Percentiles rank a stretch among this genome's conserved stretches.
Conservation (phyloP, 148 eudicot genomes). For the Rhododendron henanense region DNA sequence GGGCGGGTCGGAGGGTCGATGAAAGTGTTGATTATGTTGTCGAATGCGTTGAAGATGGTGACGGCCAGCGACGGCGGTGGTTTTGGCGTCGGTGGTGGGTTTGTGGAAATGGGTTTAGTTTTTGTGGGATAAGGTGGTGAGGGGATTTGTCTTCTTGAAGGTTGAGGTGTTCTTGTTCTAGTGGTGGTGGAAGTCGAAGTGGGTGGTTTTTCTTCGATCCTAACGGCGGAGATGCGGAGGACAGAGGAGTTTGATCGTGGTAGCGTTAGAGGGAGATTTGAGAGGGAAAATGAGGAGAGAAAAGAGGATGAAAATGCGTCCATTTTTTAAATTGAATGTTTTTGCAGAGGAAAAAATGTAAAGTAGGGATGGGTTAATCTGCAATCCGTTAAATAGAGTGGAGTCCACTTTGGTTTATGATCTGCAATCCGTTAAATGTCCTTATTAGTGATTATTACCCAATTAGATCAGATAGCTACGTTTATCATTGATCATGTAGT, state of each 20-base stretch:
- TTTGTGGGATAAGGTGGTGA: not conserved
- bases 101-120: not conserved
- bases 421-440: no score
- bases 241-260: not conserved
- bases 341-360: no score
- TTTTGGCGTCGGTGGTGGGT: not conserved
- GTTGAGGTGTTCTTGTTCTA: not conserved
- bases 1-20: constrained; percentile 54
- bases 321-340: not conserved
- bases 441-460: no score
- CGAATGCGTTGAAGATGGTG: constrained; percentile 40
- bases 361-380: no score
- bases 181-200: not conserved
- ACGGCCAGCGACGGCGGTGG: constrained; percentile 16
- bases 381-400: no score
- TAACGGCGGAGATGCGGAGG: constrained; percentile 17
- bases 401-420: no score
- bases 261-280: constrained; percentile 7
- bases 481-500: no score
- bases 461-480: no score
- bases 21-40: constrained; percentile 44
- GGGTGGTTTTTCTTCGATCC: constrained; percentile 29
- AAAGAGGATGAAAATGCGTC: constrained; percentile 20
- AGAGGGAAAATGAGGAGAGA: constrained; percentile 9
- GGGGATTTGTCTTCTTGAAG: not conserved